Evolutionary conservation across 2,329 filamentous ascomycete genomes (phyloP), one percentile per base, ranked within the genome.

Genomic region (Botrytis elliptica): DNA sequence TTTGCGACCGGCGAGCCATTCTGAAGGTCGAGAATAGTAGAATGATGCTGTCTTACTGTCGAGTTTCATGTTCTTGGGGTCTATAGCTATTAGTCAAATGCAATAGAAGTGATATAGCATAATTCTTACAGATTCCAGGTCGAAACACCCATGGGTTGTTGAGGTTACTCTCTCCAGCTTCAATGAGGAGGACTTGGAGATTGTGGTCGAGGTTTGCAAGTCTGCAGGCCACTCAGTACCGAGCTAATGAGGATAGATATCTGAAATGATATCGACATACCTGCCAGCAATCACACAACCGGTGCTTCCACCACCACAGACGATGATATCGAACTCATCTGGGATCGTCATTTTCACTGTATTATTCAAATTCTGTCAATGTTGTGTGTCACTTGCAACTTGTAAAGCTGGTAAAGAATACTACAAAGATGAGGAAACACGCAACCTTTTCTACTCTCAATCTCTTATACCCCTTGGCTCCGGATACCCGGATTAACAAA

Each of bases 11-110:
- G 87, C 88, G 40, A 95, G 88, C 85, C 88, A 92, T 82, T 66
- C 38, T 85, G 77, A 73, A 74, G 77, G 71, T 40, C 78, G 73
- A 14, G 92, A 94, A 82, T 94, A 89, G 81, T 95, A 95, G 83
- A 95, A 95, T 0, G 91, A 92, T 49, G 93, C 76, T 64, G 78
- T 80, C 63, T 79, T 79, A 74, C 91, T 93, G 86, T 81, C 79
- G 66, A 80, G 72, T 71, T 80, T 80, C 79, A 80, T 80, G 49
- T 80, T 80, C 64, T 75, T 76, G 10, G 79, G 79, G 70, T 78
- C 78, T 79, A n/a, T 0, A n/a, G 18, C 4, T 25, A 49, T 79
- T 60, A 77, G 73, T 68, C 44, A 4, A 38, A 76, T 78, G 4
- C 83, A 83, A 0, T 83, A 85, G 84, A 73, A 83, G 84, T 10